phyloP scores from a whole-genome alignment of 1,284 basidiomycete species.

The Ceratobasidium sp. region DNA sequence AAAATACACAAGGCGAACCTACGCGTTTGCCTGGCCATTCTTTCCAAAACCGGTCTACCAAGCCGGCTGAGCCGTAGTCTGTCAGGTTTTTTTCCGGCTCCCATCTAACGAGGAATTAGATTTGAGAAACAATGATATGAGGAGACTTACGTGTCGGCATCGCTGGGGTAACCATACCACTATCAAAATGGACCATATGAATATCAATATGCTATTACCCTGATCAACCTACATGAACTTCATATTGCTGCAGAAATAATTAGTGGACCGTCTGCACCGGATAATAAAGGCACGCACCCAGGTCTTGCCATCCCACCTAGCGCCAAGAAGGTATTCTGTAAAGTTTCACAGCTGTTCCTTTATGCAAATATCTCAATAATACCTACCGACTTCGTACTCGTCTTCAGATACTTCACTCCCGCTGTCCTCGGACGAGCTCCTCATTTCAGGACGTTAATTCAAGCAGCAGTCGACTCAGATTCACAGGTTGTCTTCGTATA shows the following conservation, averaged over 20 bases:
- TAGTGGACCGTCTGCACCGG: neutral
- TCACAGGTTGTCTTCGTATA: neutral
- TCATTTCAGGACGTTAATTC: neutral
- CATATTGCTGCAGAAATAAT: conserved; percentile 3
- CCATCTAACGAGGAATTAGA: conserved; percentile 12
- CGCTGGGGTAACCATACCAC: conserved; percentile 18
- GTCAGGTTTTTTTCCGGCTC: conserved; percentile 29
- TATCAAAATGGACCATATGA: neutral
- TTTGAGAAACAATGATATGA: neutral
- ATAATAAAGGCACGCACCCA: neutral
- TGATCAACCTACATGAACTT: conserved; percentile 19
- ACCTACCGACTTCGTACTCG: conserved; percentile 36
- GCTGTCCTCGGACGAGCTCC: neutral
- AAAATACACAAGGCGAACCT: neutral
- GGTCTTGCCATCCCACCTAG: conserved; percentile 8
- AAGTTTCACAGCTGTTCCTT: neutral
- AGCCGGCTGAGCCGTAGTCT: conserved; percentile 12
- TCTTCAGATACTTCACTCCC: conserved; percentile 1
- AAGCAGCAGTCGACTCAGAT: too few species aligned
- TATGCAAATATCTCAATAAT: neutral
- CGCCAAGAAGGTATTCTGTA: conserved; percentile 14
- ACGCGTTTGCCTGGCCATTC: conserved; percentile 21
- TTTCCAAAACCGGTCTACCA: conserved; percentile 30
- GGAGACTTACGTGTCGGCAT: conserved; percentile 17
- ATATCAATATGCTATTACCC: neutral